phyloP scores from a whole-genome alignment of 148 eudicot species.

The Fagopyrum esculentum region DNA sequence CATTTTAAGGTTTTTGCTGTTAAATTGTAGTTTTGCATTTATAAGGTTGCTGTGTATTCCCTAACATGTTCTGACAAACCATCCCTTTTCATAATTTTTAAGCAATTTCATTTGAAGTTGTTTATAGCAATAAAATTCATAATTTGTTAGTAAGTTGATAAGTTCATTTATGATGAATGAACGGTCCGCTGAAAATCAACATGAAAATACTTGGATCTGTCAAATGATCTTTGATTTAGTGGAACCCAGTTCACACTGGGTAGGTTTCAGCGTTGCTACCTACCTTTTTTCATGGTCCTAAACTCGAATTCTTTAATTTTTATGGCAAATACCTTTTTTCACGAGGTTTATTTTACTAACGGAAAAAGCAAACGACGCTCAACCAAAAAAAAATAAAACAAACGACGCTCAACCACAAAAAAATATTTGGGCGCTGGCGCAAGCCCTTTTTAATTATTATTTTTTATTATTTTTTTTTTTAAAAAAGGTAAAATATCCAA shows the following conservation, averaged over 20 bases:
- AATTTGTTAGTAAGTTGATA: not conserved
- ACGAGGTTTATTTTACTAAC: too few species aligned
- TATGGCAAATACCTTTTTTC: too few species aligned
- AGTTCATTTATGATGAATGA: not conserved
- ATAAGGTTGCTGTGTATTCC: not conserved
- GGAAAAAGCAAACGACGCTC: too few species aligned
- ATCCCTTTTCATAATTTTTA: not conserved
- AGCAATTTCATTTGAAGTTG: not conserved
- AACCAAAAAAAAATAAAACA: too few species aligned
- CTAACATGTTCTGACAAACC: not conserved
- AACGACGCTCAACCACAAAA: too few species aligned
- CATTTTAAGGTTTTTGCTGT: not conserved
- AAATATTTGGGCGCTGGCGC: too few species aligned
- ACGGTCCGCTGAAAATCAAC: not conserved
- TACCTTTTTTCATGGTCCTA: too few species aligned
- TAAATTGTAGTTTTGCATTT: not conserved
- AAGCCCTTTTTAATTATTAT: too few species aligned
- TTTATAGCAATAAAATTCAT: not conserved
- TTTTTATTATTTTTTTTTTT: too few species aligned
- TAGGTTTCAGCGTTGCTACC: too few species aligned
- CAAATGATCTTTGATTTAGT: not conserved
- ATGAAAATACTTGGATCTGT: not conserved
- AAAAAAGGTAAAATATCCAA: too few species aligned
- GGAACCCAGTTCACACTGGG: not conserved
- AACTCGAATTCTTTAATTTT: too few species aligned